Base-by-base conservation (phyloP, 495 filamentous ascomycete species). In the Penicillium atrosanguineum region DNA sequence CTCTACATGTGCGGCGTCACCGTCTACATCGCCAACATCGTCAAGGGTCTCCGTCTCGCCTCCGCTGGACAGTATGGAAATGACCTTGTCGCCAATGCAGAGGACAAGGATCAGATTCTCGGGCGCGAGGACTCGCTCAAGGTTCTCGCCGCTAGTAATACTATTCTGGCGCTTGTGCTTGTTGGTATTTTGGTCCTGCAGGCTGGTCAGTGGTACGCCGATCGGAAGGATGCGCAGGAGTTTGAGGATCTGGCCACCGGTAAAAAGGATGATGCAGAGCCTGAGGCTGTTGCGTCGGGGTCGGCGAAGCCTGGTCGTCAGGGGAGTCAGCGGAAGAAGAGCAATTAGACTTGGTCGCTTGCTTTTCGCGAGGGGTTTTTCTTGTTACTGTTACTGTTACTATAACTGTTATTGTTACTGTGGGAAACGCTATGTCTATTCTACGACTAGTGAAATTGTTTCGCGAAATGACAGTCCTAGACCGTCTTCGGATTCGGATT, bases 181-280 rank as follows among this genome's bases (percentile, higher is more conserved):
- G 84, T 96, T 0, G 94, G 94, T 4, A 89, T 98, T 25, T 62
- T 98, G 55, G 89, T 95, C 28, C 75, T 98, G 63, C 95, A 98
- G 83, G 92, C 90, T 7, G 94, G 95, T 12, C 93, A 97, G 79
- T 98, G 94, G 94, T 98, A 98, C 76, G 94, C 95, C 23, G 91
- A 96, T 80, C 75, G 85, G 56, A 96, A 94, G 82, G 91, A 97
- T 69, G 76, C 76, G 64, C 86, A 91, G 71, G 93, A 97, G 73
- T 78, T 76, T 56, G 85, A 82, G 67, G 74, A 74, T 57, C 76
- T 88, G 50, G 62, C 56, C n/a, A 75, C 34, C 34, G 53, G 80
- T 40, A 71, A 76, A 65, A 77, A 82, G 72, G 72, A 69, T 55
- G 78, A 77, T 57, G 57, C 48, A 15, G 69, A 53, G 48, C 46